phyloP scores from a whole-genome alignment of 2,329 filamentous ascomycete genomes.

The Westerdykella ornata region DNA sequence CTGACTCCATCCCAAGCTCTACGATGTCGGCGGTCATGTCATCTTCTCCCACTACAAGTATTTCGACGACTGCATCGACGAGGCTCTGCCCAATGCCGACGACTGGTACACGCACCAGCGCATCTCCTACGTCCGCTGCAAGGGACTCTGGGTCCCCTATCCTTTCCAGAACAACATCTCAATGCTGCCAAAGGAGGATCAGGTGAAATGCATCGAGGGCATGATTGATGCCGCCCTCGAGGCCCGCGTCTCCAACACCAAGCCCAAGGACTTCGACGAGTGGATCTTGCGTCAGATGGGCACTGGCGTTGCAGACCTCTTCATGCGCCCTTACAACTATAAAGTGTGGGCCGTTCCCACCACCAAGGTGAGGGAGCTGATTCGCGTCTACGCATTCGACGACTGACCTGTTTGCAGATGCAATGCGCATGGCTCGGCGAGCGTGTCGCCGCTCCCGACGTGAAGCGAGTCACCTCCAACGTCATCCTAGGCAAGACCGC shows the following conservation, averaged over 20 bases:
- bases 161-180: constrained; percentile 99
- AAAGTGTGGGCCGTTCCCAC: constrained; percentile 99
- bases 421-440: constrained; percentile 98
- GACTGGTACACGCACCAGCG: constrained; percentile 99
- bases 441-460: constrained; percentile 91
- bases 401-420: constrained; percentile 57
- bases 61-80: constrained; percentile 97
- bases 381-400: not conserved
- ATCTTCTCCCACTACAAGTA: constrained; percentile 99
- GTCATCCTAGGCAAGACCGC: constrained; percentile 94
- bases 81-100: constrained; percentile 85
- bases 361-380: constrained; percentile 64
- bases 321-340: constrained; percentile 99
- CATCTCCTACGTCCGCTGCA: constrained; percentile 98
- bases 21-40: constrained; percentile 96
- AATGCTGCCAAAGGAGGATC: constrained; percentile 94
- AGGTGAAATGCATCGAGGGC: constrained; percentile 88
- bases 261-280: constrained; percentile 96
- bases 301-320: constrained; percentile 80
- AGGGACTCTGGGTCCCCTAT: constrained; percentile 94
- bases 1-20: constrained; percentile 54
- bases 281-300: constrained; percentile 95
- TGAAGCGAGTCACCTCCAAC: constrained; percentile 90
- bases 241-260: constrained; percentile 76
- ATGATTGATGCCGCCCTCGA: constrained; percentile 92